A percentile compares a stretch with the other conserved stretches of the same genome.
Evolutionary conservation across 129 eudicot genomes (phyloP).

Genomic region (Lactuca sativa): DNA sequence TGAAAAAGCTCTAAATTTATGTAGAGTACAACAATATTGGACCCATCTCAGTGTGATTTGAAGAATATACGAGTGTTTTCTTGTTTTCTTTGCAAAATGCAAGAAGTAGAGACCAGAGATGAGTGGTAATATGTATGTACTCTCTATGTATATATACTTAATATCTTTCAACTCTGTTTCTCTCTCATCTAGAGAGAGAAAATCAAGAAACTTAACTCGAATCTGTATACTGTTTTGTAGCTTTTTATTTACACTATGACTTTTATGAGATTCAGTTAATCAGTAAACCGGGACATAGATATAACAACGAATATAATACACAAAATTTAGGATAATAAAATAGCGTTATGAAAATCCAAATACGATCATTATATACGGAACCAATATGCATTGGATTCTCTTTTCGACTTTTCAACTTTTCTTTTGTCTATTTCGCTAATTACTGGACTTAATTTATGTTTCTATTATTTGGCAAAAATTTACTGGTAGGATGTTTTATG

Average conservation of each 20-base stretch:
- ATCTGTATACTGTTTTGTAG: not conserved
- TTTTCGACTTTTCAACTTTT: not conserved
- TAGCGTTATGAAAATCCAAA: not conserved
- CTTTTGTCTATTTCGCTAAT: not conserved
- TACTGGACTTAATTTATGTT: not conserved
- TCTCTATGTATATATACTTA: not conserved
- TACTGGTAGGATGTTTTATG: no score
- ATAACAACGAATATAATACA: not conserved
- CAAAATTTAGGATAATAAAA: not conserved
- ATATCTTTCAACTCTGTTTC: not conserved
- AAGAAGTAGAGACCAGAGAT: slow-evolving; percentile 10
- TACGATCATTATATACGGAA: not conserved
- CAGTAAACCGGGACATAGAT: not conserved
- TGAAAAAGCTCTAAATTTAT: slow-evolving; percentile 35
- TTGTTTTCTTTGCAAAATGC: slow-evolving; percentile 28
- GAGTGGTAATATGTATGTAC: not conserved
- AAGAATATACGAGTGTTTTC: slow-evolving; percentile 16
- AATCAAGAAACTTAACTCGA: not conserved
- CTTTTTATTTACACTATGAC: not conserved
- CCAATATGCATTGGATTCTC: not conserved
- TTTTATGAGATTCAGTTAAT: not conserved
- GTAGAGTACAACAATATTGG: slow-evolving; percentile 32
- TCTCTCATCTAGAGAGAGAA: not conserved
- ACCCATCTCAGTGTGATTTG: slow-evolving; percentile 23
- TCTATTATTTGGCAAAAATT: not conserved